Evolutionary conservation across 148 eudicot genomes (phyloP).

Genomic region (Camellia japonica): DNA sequence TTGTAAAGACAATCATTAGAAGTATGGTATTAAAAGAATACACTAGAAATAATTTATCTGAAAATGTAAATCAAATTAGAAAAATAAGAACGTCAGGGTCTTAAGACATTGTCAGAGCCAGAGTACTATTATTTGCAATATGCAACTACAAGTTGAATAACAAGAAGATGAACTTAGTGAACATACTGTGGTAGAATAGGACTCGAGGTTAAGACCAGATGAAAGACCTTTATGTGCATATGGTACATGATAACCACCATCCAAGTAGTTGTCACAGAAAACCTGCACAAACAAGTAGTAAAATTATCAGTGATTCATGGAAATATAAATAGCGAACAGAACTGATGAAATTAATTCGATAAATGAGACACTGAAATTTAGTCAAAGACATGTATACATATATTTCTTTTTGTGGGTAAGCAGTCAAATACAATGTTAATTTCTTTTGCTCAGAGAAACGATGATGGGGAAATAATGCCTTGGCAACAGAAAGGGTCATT

Average conservation of each 20-base stretch:
- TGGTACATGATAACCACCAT: slow-evolving; percentile 80
- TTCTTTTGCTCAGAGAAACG: not conserved
- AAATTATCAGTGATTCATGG: not conserved
- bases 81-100: not conserved
- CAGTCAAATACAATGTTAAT: not conserved
- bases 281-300: slow-evolving; percentile 37
- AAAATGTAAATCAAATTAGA: not conserved
- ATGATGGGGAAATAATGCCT: not conserved
- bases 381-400: not conserved
- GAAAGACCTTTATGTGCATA: slow-evolving; percentile 78
- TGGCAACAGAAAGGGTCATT: not conserved
- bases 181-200: slow-evolving; percentile 60
- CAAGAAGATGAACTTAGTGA: not conserved
- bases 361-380: not conserved
- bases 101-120: not conserved
- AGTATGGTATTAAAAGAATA: not conserved
- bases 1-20: not conserved
- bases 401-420: not conserved
- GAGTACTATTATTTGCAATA: not conserved
- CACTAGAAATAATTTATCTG: not conserved
- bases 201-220: slow-evolving; percentile 62
- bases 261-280: slow-evolving; percentile 76
- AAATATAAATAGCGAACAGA: not conserved
- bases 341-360: not conserved
- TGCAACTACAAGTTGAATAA: not conserved